Evolutionary conservation across 441 rosid species (phyloP), one percentile per base, ranked within the genome.

Genomic region (Melianthus villosus): DNA sequence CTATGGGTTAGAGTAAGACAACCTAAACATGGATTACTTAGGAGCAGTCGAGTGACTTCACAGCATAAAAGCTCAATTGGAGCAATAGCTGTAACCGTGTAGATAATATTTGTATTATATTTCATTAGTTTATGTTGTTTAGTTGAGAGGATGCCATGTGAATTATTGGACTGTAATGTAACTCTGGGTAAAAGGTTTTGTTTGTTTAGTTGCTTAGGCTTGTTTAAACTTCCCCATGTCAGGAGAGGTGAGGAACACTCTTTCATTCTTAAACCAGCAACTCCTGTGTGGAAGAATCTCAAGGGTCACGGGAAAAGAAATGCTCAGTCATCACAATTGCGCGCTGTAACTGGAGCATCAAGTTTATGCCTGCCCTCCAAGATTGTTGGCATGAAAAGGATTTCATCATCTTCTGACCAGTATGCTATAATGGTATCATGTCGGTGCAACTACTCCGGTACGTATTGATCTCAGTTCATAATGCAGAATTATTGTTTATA

Each of bases 211-310:
- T 48, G 44, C n/a, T n/a, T n/a, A n/a, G n/a, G n/a, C n/a, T n/a
- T n/a, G n/a, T n/a, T n/a, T n/a, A n/a, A n/a, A n/a, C n/a, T n/a
- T n/a, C n/a, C 15, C 20, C 23, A 8, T 70, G 56, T 57, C 75
- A 91, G 99, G 99, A 82, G 69, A 62, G 93, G 94, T 53, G 99
- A 91, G 60, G 96, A 82, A 56, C 96, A 91, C 59, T 85, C 99
- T 23, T 91, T 91, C 60, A 75, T 91, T 25, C 72, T 85, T 56
- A 91, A 79, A 59, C 94, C 87, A 38, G 77, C 71, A 2, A 61
- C 71, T 63, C 64, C 86, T 18, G 46, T 60, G 40, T 70, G 64
- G 60, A 79, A 69, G 56, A 69, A 69, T 64, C 52, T 59, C 22
- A 79, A 69, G 61, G 66, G 58, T 33, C 62, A 61, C 10, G 60